Conservation (phyloP, 305 asterid species). For the Stenogyne calaminthoides region DNA sequence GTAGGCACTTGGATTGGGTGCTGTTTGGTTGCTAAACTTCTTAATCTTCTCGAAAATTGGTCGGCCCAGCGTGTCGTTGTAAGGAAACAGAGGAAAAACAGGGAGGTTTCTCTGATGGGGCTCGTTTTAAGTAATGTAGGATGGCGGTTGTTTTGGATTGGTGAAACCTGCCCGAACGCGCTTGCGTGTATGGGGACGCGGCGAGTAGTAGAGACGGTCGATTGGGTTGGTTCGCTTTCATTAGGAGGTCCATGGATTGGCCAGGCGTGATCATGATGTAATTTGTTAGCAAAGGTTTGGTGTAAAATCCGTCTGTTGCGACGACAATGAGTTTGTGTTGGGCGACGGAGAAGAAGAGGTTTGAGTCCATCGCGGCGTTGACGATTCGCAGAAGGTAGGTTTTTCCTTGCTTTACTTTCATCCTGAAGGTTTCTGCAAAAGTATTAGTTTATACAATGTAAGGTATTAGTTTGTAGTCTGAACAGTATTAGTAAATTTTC, state of each 20-base stretch:
- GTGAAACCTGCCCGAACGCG: conserved; percentile 40
- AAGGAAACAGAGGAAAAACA: conserved; percentile 43
- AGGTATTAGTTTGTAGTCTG: no score
- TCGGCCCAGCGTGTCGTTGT: conserved; percentile 32
- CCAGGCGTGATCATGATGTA: conserved; percentile 56
- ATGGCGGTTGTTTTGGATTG: conserved; percentile 43
- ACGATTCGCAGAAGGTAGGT: conserved; percentile 51
- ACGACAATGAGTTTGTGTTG: conserved; percentile 44
- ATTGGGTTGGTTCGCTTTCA: conserved; percentile 35
- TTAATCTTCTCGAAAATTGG: conserved; percentile 34
- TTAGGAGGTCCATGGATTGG: conserved; percentile 44
- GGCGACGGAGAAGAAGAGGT: conserved; percentile 43
- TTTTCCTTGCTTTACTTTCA: conserved; percentile 40
- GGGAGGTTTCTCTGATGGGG: conserved; percentile 9
- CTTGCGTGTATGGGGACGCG: conserved; percentile 37
- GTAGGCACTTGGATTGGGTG: conserved; percentile 36
- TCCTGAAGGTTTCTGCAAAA: conserved; percentile 37
- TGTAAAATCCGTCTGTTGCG: conserved; percentile 51
- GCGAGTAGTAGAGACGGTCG: conserved; percentile 39
- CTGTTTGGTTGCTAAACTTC: conserved; percentile 36
- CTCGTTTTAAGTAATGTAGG: conserved; percentile 27
- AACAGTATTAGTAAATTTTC: no score
- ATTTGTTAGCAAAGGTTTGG: conserved; percentile 40
- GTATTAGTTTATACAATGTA: not conserved
- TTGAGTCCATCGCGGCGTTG: conserved; percentile 45